Base-by-base conservation (phyloP, 2,329 filamentous ascomycete species). In the Venturia nashicola region DNA sequence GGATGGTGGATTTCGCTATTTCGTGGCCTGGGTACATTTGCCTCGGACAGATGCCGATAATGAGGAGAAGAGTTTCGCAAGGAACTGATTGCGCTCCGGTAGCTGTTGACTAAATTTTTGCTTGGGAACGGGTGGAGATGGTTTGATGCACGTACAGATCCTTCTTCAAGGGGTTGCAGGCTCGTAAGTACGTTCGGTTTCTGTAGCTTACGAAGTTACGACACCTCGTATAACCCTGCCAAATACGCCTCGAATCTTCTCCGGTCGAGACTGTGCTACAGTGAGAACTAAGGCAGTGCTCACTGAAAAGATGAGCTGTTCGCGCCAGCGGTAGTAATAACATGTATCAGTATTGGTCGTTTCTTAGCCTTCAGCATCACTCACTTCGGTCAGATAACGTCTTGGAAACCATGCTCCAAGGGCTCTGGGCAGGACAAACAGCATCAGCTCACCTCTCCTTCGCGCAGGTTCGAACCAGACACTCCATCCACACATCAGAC, bases 401-500 rank as follows among this genome's bases (percentile, higher is more conserved):
- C 90, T 78, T 7, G 91, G 90, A 18, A 95, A 75, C 66, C 92
- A 73, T 0, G 88, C 90, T 9, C 88, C 89, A 67, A 90, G 78
- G 16, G 90, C 91, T 67, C 90, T 81, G 0, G 91, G 91, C 23
- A 88, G 85, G 54, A 94, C 90, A 72, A 95, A 95, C 46, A 94
- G 79, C 9, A 87, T 84, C 71, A 95, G 82, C 71, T 95, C 90
- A 70, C 88, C 86, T 64, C 87, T 80, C 67, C 88, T 82, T 57
- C 79, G 78, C 5, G 80, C 69, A 70, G 73, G 83, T 79, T 95
- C 91, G 43, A 91, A 75, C 57, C 95, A 77, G 57, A 94, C 85
- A 74, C 89, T 92, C 86, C 88, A 91, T 2, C 91, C 91, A 71
- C 90, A 95, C 51, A 91, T 76, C 63, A 85, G 73, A 73, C 90